Evolutionary conservation across 371 early-diverging fungal genomes (phyloP).

Genomic region (Saksenaea oblongispora): DNA sequence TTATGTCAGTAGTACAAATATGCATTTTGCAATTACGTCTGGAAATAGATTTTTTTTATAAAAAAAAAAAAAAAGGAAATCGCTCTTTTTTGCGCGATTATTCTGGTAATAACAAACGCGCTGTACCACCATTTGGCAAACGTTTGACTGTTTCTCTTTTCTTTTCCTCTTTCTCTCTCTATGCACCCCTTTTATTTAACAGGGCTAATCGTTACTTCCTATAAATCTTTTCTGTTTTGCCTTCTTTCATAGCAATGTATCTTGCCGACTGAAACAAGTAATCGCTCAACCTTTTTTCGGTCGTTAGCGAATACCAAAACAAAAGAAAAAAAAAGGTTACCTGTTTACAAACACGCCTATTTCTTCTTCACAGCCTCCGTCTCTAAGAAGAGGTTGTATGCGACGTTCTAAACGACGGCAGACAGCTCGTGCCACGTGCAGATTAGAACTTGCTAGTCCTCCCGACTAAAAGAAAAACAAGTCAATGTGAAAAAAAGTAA

Average conservation of each 20-base stretch:
- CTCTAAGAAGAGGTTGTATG: slow-evolving; percentile 75
- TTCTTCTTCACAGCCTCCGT: slow-evolving; percentile 58
- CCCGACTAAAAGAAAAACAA: slow-evolving; percentile 58
- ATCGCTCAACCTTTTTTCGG: slow-evolving; percentile 75
- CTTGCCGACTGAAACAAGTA: slow-evolving; percentile 88
- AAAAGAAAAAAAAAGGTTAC: slow-evolving; percentile 24
- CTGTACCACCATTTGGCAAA: neutral
- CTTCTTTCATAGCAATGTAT: slow-evolving; percentile 70
- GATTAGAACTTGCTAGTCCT: slow-evolving; percentile 67
- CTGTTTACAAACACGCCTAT: slow-evolving; percentile 77
- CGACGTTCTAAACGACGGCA: slow-evolving; percentile 89
- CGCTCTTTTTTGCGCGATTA: neutral
- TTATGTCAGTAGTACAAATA: slow-evolving; percentile 3
- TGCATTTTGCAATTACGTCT: slow-evolving; percentile 2
- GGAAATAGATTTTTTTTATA: neutral
- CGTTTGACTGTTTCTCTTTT: neutral
- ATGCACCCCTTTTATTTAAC: neutral
- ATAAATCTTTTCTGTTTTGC: slow-evolving; percentile 71
- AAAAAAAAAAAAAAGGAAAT: neutral
- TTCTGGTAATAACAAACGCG: neutral
- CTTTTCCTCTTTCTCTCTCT: neutral
- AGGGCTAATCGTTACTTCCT: neutral
- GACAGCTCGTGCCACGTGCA: slow-evolving; percentile 75
- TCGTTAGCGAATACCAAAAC: neutral
- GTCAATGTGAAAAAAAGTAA: neutral